A percentile compares a stretch with the other conserved stretches of the same genome.
These are phyloP conservation scores for Elaeis guineensis DNA, from an alignment of 176 grass and related monocot species.

Conservation along the genomic window DNA sequence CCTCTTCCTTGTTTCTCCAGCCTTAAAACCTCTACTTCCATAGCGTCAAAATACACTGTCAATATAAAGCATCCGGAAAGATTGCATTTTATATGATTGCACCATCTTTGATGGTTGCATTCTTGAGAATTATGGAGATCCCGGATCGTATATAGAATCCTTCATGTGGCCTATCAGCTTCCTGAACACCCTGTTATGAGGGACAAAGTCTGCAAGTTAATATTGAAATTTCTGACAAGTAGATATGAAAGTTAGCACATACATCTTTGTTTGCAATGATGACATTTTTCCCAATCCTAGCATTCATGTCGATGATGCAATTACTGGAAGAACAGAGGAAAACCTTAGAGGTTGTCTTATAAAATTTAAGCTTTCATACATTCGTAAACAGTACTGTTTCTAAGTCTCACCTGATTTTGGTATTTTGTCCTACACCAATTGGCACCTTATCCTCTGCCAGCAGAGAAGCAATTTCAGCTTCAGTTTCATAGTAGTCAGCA, in stretches of 20 bases:
- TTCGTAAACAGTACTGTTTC: neutral
- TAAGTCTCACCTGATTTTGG: slow-evolving; percentile 50
- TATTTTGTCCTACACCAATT: slow-evolving; percentile 58
- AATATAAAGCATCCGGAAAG: neutral
- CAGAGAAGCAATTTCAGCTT: slow-evolving; percentile 39
- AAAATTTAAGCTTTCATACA: too few species aligned
- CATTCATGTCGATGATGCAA: slow-evolving; percentile 83
- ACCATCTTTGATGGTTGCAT: slow-evolving; percentile 58
- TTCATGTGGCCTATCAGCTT: slow-evolving; percentile 42
- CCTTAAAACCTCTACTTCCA: too few species aligned
- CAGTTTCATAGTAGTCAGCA: slow-evolving; percentile 48
- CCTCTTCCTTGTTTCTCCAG: too few species aligned
- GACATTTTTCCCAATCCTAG: slow-evolving; percentile 54
- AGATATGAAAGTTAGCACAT: neutral
- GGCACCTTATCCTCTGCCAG: slow-evolving; percentile 43
- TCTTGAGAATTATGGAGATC: slow-evolving; percentile 46
- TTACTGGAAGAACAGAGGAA: slow-evolving; percentile 31
- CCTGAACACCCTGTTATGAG: slow-evolving; percentile 47
- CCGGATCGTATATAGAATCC: slow-evolving; percentile 68
- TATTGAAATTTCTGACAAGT: neutral
- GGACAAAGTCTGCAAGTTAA: neutral
- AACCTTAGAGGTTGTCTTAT: neutral
- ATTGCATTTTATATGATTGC: slow-evolving; percentile 28
- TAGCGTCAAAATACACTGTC: too few species aligned
- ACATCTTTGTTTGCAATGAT: slow-evolving; percentile 47